Percentiles rank a stretch among this genome's conserved stretches.
phyloP scores from a whole-genome alignment of 1,284 basidiomycete species.

The Sporisorium exsertum region DNA sequence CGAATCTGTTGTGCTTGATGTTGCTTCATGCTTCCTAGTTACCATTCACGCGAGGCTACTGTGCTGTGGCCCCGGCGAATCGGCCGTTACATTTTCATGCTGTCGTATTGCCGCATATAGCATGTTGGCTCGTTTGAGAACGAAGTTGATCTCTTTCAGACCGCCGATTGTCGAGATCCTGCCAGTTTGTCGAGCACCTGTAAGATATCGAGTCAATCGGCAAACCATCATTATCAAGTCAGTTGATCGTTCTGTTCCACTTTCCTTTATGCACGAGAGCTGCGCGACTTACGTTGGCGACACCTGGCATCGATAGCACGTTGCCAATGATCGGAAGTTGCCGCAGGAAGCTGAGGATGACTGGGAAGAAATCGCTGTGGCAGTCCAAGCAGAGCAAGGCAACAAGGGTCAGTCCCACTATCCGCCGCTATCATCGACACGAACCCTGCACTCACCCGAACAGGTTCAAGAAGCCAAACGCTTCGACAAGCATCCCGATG shows the following conservation, averaged over 20 bases:
- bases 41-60: neutral
- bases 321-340: constrained; percentile 94
- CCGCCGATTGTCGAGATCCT: constrained; percentile 70
- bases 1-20: neutral
- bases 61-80: neutral
- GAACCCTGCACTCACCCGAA: constrained; percentile 81
- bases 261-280: neutral
- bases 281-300: constrained; percentile 67
- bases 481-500: constrained; percentile 91
- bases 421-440: neutral
- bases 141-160: constrained; percentile 43
- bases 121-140: no score
- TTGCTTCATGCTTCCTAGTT: neutral
- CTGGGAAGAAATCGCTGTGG: constrained; percentile 96
- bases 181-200: constrained; percentile 70
- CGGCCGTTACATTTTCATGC: no score
- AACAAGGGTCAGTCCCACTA: constrained; percentile 11
- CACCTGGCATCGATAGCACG: constrained; percentile 80
- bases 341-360: constrained; percentile 92
- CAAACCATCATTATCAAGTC: neutral
- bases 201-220: neutral
- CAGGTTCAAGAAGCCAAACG: constrained; percentile 85
- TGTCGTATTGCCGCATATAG: no score
- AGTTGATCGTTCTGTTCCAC: neutral
- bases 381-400: neutral